A percentile compares a stretch with the other conserved stretches of the same genome.
Conservation (phyloP, 2,329 filamentous ascomycete species). For the Penicillium sp. region DNA sequence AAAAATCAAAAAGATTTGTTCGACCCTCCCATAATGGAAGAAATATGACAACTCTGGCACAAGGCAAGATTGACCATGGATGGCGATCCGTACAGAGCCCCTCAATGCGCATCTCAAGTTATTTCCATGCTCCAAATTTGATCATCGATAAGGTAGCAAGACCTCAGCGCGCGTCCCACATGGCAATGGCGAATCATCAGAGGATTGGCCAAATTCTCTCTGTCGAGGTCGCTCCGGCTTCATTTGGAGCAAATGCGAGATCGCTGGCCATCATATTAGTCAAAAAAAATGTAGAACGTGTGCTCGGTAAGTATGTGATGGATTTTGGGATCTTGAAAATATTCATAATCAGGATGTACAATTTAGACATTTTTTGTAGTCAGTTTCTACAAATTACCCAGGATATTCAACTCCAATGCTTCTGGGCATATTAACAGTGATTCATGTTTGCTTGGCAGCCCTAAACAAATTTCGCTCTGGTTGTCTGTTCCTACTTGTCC, state of each 20-base stretch:
- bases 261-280: neutral
- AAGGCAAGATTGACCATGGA: slow-evolving; percentile 9
- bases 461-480: too few species aligned
- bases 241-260: neutral
- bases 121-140: slow-evolving; percentile 7
- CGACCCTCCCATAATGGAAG: slow-evolving; percentile 33
- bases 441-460: too few species aligned
- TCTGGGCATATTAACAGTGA: too few species aligned
- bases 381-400: too few species aligned
- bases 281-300: too few species aligned
- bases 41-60: slow-evolving; percentile 25
- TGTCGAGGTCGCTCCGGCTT: neutral
- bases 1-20: slow-evolving; percentile 41
- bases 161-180: neutral
- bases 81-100: slow-evolving; percentile 19
- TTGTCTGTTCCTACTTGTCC: too few species aligned
- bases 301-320: neutral
- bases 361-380: too few species aligned
- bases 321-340: neutral
- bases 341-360: too few species aligned
- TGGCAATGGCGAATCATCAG: neutral
- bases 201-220: neutral
- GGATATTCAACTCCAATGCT: too few species aligned
- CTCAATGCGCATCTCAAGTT: slow-evolving; percentile 14
- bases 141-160: neutral